A percentile compares a stretch with the other conserved stretches of the same genome.
phyloP scores from a whole-genome alignment of 192 early-diverging fungal genomes.

The Backusella parvicylindrica region DNA sequence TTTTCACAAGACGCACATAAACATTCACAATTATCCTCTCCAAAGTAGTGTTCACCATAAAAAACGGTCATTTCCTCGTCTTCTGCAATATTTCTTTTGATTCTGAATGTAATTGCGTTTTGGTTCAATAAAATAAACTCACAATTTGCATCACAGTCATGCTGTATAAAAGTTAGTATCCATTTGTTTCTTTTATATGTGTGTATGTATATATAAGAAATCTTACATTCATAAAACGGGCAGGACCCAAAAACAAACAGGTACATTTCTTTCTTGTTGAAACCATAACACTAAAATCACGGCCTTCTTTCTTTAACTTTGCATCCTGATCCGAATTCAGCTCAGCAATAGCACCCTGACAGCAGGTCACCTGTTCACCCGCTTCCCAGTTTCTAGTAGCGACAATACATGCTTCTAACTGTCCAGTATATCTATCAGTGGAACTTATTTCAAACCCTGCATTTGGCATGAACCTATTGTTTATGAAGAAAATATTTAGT shows the following conservation, averaged over 20 bases:
- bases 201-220: too few relatives aligned
- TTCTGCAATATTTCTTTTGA: conserved; percentile 38
- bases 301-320: conserved; percentile 41
- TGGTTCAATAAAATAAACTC: conserved; percentile 45
- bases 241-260: conserved; percentile 59
- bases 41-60: conserved; percentile 64
- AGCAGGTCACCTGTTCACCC: conserved; percentile 48
- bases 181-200: not conserved
- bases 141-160: conserved; percentile 58
- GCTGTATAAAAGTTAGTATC: conserved; percentile 32
- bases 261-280: conserved; percentile 41
- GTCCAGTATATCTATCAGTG: conserved; percentile 46
- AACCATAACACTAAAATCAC: conserved; percentile 50
- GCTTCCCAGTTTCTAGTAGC: conserved; percentile 43
- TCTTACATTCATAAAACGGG: conserved; percentile 60
- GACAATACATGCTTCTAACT: conserved; percentile 53
- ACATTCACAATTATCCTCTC: conserved; percentile 55
- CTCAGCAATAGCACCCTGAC: conserved; percentile 48
- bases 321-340: conserved; percentile 47
- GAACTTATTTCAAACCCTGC: conserved; percentile 57
- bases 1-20: conserved; percentile 57
- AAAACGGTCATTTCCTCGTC: conserved; percentile 60
- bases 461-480: conserved; percentile 46
- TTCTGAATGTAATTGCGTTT: conserved; percentile 54
- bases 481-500: conserved; percentile 12